Evolutionary conservation across 345 rosid species (phyloP).

Genomic region (Heritiera fomes): DNA sequence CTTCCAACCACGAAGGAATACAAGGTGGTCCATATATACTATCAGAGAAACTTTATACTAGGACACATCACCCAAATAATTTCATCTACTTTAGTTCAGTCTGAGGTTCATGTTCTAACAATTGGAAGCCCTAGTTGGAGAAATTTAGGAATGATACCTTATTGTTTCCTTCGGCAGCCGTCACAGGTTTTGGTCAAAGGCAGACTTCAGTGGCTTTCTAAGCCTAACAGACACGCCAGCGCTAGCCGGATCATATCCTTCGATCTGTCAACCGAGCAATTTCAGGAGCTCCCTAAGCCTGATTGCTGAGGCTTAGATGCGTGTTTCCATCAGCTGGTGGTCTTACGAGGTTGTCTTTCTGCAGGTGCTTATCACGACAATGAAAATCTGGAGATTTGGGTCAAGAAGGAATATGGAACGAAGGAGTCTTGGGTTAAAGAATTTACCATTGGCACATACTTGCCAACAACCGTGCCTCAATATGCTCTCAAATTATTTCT

Average conservation of each 20-base stretch:
- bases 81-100: conserved; percentile 27
- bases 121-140: conserved; percentile 56
- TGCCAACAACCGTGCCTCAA: conserved; percentile 30
- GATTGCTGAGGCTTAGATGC: conserved; percentile 63
- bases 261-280: conserved; percentile 39
- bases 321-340: conserved; percentile 54
- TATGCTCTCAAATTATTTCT: too few species aligned
- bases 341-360: conserved; percentile 54
- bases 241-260: too few species aligned
- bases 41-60: too few species aligned
- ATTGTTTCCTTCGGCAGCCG: conserved; percentile 52
- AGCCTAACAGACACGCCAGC: background rate
- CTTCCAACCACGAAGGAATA: conserved; percentile 3
- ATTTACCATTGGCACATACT: conserved; percentile 52
- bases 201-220: conserved; percentile 50
- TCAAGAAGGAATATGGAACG: conserved; percentile 62
- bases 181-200: conserved; percentile 72
- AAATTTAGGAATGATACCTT: conserved; percentile 58
- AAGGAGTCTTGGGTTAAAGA: conserved; percentile 74
- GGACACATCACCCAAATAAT: too few species aligned
- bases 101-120: conserved; percentile 57
- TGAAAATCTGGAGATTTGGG: conserved; percentile 79
- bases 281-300: conserved; percentile 31
- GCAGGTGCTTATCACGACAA: conserved; percentile 57
- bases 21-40: conserved; percentile 44